Evolutionary conservation across 2,329 filamentous ascomycete genomes (phyloP), one percentile per base, ranked within the genome.

Genomic region (Neobulgaria alba): DNA sequence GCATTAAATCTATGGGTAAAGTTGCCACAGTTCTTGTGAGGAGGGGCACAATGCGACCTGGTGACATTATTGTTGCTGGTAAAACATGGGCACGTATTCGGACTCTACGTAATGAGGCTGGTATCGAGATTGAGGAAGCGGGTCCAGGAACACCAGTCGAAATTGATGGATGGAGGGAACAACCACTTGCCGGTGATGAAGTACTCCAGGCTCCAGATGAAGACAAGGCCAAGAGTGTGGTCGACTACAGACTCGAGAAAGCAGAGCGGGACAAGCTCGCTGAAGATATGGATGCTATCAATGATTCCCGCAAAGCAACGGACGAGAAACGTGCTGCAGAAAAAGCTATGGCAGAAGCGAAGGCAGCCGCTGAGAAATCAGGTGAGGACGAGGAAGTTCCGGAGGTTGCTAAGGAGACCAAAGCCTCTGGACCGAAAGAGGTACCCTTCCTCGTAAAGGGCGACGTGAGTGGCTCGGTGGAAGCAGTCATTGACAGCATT

Each of bases 391-490:
- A 26, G 7, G 23, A 12, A 26, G 7, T 12, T 7, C 64, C 57
- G 20, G 58, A 60, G 4, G 49, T 52, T 12, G 48, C 51, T 14
- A 50, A 49, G 7, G 47, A 48, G 26, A 56, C 57, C 20, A 50
- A 57, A 0, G 59, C 60, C 4, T 66, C 63, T 23, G 67, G 69
- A 7, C 63, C 72, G 5, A 68, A 69, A 37, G 65, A 73, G 12
- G 72, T 95, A 35, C 83, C 83, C 54, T 92, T 96, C 62, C 77
- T 92, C 43, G 71, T 98, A 65, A 95, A 93, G 63, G 89, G 82
- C 39, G 92, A 98, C 55, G 92, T 96, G 14, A 85, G 83, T 46
- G 92, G 92, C 29, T 96, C 90, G 0, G 88, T 89, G 0, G 92
- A 98, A 66, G 92, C 92, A 2, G 83, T 96, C 2, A 71, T 80